phyloP scores from a whole-genome alignment of 1,139 yeast species.

The Zygosaccharomyces sapae region DNA sequence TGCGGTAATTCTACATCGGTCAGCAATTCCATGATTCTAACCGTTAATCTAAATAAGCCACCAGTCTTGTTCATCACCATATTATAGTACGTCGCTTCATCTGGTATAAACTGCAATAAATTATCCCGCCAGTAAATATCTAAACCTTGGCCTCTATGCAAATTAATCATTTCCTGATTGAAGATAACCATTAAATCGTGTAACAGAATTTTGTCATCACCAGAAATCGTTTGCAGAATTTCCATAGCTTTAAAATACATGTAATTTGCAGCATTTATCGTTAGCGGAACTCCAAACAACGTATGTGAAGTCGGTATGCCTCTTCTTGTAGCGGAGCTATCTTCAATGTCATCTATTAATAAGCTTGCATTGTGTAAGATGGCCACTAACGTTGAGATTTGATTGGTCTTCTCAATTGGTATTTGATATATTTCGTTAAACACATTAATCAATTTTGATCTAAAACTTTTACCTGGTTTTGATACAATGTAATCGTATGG shows the following conservation, averaged over 20 bases:
- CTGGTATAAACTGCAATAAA: slow-evolving; percentile 48
- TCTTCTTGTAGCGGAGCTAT: slow-evolving; percentile 60
- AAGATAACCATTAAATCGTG: slow-evolving; percentile 41
- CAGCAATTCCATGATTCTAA: slow-evolving; percentile 53
- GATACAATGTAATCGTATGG: slow-evolving; percentile 52
- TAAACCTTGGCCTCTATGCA: slow-evolving; percentile 85
- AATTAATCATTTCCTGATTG: slow-evolving; percentile 66
- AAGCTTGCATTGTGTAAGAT: slow-evolving; percentile 64
- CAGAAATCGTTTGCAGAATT: slow-evolving; percentile 23
- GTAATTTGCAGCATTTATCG: slow-evolving; percentile 78
- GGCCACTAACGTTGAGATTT: slow-evolving; percentile 47
- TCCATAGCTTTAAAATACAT: slow-evolving; percentile 71
- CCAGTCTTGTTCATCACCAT: slow-evolving; percentile 92
- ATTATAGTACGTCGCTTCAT: slow-evolving; percentile 59
- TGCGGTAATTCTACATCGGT: slow-evolving; percentile 5
- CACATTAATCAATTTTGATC: slow-evolving; percentile 46
- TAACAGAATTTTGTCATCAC: slow-evolving; percentile 13
- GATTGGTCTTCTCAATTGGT: slow-evolving; percentile 36
- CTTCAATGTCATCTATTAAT: slow-evolving; percentile 84
- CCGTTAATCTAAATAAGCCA: slow-evolving; percentile 73
- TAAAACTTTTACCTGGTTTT: slow-evolving; percentile 54
- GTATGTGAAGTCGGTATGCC: slow-evolving; percentile 77
- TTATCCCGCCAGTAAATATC: slow-evolving; percentile 86
- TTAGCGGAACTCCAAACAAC: slow-evolving; percentile 69
- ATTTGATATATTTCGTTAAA: slow-evolving; percentile 48